These are phyloP conservation scores for Pythium brassicae DNA, from an alignment of 352 stramenopile genomes.

Conservation along the genomic window DNA sequence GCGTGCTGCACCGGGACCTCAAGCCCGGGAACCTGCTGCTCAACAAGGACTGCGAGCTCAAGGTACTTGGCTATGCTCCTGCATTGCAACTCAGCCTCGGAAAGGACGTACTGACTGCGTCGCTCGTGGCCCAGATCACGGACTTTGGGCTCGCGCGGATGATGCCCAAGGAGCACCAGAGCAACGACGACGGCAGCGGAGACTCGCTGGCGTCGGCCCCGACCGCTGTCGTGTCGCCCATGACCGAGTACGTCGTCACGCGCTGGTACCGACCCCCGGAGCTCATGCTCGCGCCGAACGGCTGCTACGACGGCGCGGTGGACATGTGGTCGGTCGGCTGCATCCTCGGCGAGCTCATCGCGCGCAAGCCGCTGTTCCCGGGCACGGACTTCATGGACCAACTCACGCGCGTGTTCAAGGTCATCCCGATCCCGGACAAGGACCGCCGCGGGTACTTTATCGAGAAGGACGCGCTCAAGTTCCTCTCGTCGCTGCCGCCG, in stretches of 20 bases:
- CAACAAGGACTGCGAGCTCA: slow-evolving; percentile 89
- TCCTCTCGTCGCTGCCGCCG: slow-evolving; percentile 65
- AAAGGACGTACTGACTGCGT: too few species aligned
- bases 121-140: slow-evolving; percentile 57
- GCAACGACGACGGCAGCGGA: slow-evolving; percentile 9
- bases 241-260: slow-evolving; percentile 89
- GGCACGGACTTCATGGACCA: slow-evolving; percentile 85
- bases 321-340: slow-evolving; percentile 87
- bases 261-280: slow-evolving; percentile 91
- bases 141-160: slow-evolving; percentile 93
- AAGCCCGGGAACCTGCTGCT: slow-evolving; percentile 94
- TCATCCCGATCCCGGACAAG: slow-evolving; percentile 64
- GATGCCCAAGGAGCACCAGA: slow-evolving; percentile 49
- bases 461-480: slow-evolving; percentile 82
- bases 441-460: slow-evolving; percentile 66
- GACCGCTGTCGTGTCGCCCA: slow-evolving; percentile 42
- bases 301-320: slow-evolving; percentile 84
- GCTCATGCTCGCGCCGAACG: slow-evolving; percentile 89
- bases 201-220: slow-evolving; percentile 14
- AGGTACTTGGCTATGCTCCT: slow-evolving; percentile 18
- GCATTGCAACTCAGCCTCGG: too few species aligned
- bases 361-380: slow-evolving; percentile 73
- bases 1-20: slow-evolving; percentile 91
- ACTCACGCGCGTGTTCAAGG: slow-evolving; percentile 75
- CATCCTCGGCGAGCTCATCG: slow-evolving; percentile 92